Evolutionary conservation across 345 rosid genomes (phyloP).

Genomic region (Eucalyptus cloeziana): DNA sequence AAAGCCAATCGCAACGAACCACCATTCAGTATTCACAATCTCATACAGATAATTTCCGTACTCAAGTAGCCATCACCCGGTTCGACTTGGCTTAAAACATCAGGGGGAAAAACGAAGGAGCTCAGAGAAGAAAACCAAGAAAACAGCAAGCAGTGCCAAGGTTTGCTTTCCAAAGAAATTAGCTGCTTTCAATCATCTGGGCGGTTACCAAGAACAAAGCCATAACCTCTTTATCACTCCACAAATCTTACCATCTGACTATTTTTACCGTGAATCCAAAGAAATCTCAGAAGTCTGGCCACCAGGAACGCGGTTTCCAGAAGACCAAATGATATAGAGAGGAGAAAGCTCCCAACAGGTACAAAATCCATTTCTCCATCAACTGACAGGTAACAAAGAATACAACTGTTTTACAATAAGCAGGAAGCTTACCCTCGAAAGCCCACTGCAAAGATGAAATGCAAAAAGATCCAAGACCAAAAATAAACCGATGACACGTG

Average conservation of each 20-base stretch:
- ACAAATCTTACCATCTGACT: neutral
- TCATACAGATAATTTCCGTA: neutral
- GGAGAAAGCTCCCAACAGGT: neutral
- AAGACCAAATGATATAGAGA: neutral
- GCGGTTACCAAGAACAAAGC: neutral
- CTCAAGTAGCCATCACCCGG: neutral
- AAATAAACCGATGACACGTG: neutral
- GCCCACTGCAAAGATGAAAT: neutral
- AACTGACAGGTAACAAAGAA: neutral
- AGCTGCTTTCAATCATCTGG: neutral
- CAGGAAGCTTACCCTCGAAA: neutral
- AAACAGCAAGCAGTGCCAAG: neutral
- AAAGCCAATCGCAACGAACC: neutral
- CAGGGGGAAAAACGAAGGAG: neutral
- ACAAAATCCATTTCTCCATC: neutral
- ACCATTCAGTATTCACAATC: neutral
- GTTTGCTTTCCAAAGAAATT: neutral
- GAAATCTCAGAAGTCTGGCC: neutral
- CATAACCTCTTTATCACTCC: neutral
- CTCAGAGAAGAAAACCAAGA: neutral
- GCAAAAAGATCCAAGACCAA: neutral
- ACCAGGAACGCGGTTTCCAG: neutral
- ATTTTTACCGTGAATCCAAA: neutral
- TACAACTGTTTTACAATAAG: neutral
- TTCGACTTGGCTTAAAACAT: neutral